Evolutionary conservation across 805 yeast genomes (phyloP).

Genomic region (Ogataea populi-albae): DNA sequence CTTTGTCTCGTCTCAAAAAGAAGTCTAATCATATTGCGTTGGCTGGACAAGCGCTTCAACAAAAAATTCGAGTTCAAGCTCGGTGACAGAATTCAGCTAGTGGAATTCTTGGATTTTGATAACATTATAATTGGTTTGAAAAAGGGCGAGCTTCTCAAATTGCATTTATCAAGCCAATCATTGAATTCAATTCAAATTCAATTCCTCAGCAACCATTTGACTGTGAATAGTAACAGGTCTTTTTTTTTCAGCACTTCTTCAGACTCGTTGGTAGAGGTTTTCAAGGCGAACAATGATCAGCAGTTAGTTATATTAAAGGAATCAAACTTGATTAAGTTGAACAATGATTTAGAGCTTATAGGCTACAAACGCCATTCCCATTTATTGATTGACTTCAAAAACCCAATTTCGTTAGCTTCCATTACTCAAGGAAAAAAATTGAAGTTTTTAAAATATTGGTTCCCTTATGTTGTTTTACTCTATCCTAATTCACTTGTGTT

Average conservation of each 20-base stretch:
- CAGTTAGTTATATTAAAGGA: constrained; percentile 28
- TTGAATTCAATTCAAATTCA: constrained; percentile 24
- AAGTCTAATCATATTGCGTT: constrained; percentile 22
- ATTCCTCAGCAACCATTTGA: constrained; percentile 15
- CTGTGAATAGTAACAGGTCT: constrained; percentile 6
- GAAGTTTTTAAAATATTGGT: constrained; percentile 30
- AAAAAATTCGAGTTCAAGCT: constrained; percentile 25
- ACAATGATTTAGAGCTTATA: constrained; percentile 23
- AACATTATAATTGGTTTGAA: constrained; percentile 21
- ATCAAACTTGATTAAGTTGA: constrained; percentile 21
- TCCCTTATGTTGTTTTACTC: constrained; percentile 39
- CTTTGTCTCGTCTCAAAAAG: constrained; percentile 25
- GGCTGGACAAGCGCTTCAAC: constrained; percentile 22
- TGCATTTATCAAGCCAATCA: constrained; percentile 15
- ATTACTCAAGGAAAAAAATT: constrained; percentile 24
- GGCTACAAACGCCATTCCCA: constrained; percentile 14
- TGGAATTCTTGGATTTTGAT: constrained; percentile 26
- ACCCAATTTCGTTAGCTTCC: constrained; percentile 17
- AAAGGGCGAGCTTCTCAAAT: constrained; percentile 24
- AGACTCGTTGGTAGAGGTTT: constrained; percentile 17
- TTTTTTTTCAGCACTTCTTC: constrained; percentile 21
- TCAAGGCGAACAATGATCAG: constrained; percentile 24
- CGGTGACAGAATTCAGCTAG: constrained; percentile 22
- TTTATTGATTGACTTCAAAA: constrained; percentile 18
- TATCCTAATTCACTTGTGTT: constrained; percentile 35